A percentile compares a stretch with the other conserved stretches of the same genome.
These are phyloP conservation scores for Saccharomycopsis schoenii DNA, from an alignment of 805 yeast species.

Conservation along the genomic window DNA sequence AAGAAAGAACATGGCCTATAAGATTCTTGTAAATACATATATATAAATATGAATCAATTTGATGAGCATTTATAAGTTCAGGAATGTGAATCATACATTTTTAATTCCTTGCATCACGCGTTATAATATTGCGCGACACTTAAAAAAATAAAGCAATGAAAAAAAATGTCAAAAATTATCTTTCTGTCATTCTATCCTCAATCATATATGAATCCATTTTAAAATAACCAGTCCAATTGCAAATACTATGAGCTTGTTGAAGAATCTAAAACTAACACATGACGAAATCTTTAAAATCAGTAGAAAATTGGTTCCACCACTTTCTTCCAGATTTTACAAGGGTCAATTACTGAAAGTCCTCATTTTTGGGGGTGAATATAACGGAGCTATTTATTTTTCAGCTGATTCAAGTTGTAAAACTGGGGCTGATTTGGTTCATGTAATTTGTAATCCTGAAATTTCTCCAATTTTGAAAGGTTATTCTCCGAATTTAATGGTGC, in stretches of 20 bases:
- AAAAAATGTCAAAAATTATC: background rate
- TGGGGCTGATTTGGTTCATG: slow-evolving; percentile 85
- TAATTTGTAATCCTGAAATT: slow-evolving; percentile 76
- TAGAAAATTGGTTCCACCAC: slow-evolving; percentile 56
- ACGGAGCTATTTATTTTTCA: slow-evolving; percentile 93
- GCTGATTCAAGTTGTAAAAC: slow-evolving; percentile 74
- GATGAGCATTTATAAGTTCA: no score
- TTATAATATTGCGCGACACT: background rate
- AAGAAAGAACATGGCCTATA: no score
- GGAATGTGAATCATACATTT: background rate
- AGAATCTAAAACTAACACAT: background rate
- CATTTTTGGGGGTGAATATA: slow-evolving; percentile 89
- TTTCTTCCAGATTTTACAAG: slow-evolving; percentile 62
- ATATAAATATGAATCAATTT: no score
- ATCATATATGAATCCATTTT: background rate
- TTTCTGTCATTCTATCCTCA: background rate
- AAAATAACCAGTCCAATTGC: background rate
- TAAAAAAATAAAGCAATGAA: background rate
- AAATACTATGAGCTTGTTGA: background rate
- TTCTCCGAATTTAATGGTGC: slow-evolving; percentile 93
- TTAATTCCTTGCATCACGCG: background rate
- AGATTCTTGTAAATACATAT: no score
- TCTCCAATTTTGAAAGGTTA: slow-evolving; percentile 76
- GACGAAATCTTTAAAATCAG: slow-evolving; percentile 3
- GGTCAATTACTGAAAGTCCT: slow-evolving; percentile 87